These are phyloP conservation scores for Fusarium anthophilum DNA, from an alignment of 2,329 filamentous ascomycete species.

Conservation along the genomic window DNA sequence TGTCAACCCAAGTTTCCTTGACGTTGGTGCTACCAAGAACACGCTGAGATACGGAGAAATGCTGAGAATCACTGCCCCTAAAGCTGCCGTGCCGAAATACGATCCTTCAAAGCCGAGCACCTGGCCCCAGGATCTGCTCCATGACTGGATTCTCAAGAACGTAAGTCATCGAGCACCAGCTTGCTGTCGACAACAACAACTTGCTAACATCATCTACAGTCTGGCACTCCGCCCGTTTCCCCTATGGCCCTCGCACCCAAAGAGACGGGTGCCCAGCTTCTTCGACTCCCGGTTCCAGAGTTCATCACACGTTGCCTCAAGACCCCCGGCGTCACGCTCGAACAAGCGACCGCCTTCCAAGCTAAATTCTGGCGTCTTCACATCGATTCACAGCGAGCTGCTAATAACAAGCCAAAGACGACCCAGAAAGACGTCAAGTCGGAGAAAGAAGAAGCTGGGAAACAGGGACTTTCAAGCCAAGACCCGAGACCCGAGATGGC, in stretches of 20 bases:
- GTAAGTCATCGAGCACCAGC: slow-evolving; percentile 43
- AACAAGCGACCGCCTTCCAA: slow-evolving; percentile 55
- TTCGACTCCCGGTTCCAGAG: slow-evolving; percentile 51
- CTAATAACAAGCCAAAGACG: background rate
- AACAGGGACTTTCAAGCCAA: slow-evolving; percentile 39
- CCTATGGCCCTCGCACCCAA: slow-evolving; percentile 49
- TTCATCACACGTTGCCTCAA: slow-evolving; percentile 54
- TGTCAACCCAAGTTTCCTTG: slow-evolving; percentile 57
- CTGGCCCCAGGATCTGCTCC: slow-evolving; percentile 53
- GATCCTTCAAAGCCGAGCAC: slow-evolving; percentile 46
- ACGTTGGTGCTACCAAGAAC: slow-evolving; percentile 57
- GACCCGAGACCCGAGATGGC: slow-evolving; percentile 41
- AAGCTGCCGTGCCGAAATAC: slow-evolving; percentile 31
- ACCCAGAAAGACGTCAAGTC: background rate
- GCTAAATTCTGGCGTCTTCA: slow-evolving; percentile 55
- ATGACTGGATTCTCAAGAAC: slow-evolving; percentile 52
- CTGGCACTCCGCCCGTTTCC: slow-evolving; percentile 50
- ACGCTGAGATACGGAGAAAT: slow-evolving; percentile 60
- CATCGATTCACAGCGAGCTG: slow-evolving; percentile 48
- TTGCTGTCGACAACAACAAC: background rate
- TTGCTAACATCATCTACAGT: slow-evolving; percentile 42
- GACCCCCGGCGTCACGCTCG: slow-evolving; percentile 45
- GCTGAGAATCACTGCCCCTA: slow-evolving; percentile 52
- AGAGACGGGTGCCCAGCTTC: slow-evolving; percentile 54
- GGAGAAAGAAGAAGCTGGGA: background rate